Evolutionary conservation across 1,284 basidiomycete species (phyloP), one percentile per base, ranked within the genome.

Genomic region (Sporisorium scitamineum): DNA sequence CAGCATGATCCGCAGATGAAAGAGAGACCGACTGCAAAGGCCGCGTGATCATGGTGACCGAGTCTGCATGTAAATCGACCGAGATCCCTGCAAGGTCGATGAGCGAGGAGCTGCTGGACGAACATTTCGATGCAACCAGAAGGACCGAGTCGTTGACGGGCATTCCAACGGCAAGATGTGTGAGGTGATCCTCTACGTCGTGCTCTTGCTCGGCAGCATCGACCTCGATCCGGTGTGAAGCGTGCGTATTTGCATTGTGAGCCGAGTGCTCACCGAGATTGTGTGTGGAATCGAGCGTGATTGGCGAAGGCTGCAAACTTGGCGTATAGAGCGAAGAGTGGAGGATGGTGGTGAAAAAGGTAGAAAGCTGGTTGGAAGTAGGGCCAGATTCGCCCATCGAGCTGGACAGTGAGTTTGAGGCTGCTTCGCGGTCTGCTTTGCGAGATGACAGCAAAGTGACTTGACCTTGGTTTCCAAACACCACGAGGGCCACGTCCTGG

Each of bases 131-230:
- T 9, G 75, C 75, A 8, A 73, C 67, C 16, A 77, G 44, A 7
- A 77, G 48, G 18, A 48, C 32, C 2, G 66, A 41, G 37, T 70
- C 67, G 51, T 73, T 63, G 29, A 58, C 60, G 4, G 61, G 62
- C 70, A 77, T 67, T 4, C 75, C 75, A n/a, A 77, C 54, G 18
- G 75, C 75, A 14, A 77, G 37, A 24, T 77, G 70, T 4, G 69
- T 69, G 27, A 76, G 34, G 52, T 18, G 18, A 5, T 48, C 47
- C 3, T 54, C 48, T 14, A 27, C 20, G 18, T 24, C 53, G 16
- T 24, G 27, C 37, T 44, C 24, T 5, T 45, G 26, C 20, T 32
- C 41, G 18, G 31, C 22, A 6, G 31, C 26, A n/a, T 58, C 24
- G 22, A 7, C 22, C 9, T 42, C 50, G 13, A 9, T 7, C 8